phyloP scores from a whole-genome alignment of 2,329 filamentous ascomycete genomes.

The Onygenales sp. region DNA sequence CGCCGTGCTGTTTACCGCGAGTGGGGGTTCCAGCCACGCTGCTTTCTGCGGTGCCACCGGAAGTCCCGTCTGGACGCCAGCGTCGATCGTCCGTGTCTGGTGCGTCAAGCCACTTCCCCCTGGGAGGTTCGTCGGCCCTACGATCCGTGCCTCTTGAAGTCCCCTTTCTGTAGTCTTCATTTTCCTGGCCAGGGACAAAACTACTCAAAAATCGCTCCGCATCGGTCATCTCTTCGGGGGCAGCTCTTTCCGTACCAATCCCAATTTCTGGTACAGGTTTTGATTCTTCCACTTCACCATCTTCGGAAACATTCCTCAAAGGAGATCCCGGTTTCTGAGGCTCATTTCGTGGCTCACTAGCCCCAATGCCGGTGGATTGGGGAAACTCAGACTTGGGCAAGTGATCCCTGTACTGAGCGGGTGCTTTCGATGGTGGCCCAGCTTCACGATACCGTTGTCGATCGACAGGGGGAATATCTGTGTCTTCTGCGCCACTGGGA shows the following conservation, averaged over 20 bases:
- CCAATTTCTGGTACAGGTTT: constrained; percentile 5
- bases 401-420: constrained; percentile 1
- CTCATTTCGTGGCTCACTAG: neutral
- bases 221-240: constrained; percentile 22
- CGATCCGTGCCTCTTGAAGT: constrained; percentile 6
- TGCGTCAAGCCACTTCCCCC: constrained; percentile 6
- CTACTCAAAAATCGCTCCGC: constrained; percentile 30
- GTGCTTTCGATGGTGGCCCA: neutral
- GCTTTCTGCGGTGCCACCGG: constrained; percentile 8
- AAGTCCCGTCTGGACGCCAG: constrained; percentile 7
- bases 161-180: constrained; percentile 6
- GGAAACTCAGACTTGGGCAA: neutral
- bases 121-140: constrained; percentile 2
- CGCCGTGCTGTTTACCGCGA: constrained; percentile 5
- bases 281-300: constrained; percentile 25
- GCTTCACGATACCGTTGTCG: constrained; percentile 1
- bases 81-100: constrained; percentile 10
- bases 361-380: neutral
- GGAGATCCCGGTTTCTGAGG: neutral
- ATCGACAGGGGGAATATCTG: neutral
- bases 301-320: constrained; percentile 23
- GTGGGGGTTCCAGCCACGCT: constrained; percentile 6
- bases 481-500: neutral
- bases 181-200: constrained; percentile 19
- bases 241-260: constrained; percentile 2